phyloP scores from a whole-genome alignment of 2,329 filamentous ascomycete genomes.

The Zasmidium citrigriseum region DNA sequence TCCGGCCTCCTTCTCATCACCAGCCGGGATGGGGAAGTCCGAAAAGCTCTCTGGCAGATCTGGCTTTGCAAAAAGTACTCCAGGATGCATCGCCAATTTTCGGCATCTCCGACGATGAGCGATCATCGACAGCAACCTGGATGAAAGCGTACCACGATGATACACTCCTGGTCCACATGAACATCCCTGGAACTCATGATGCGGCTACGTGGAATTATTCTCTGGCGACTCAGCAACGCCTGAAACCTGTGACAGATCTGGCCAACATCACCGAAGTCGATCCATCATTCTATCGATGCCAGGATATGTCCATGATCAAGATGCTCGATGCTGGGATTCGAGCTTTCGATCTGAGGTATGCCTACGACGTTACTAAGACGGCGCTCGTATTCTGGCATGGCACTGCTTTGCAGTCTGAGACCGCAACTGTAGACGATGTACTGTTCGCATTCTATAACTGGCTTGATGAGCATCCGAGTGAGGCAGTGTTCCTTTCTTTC shows the following conservation, averaged over 20 bases:
- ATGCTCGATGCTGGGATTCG: conserved; percentile 51
- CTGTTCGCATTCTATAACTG: conserved; percentile 52
- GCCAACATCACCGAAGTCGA: conserved; percentile 38
- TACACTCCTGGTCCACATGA: conserved; percentile 48
- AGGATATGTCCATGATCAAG: conserved; percentile 39
- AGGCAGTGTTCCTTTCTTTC: conserved; percentile 50
- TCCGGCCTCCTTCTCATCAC: conserved; percentile 3
- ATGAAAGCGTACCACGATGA: conserved; percentile 49
- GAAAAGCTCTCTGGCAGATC: conserved; percentile 27
- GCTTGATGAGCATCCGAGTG: conserved; percentile 49
- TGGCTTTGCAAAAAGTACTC: conserved; percentile 47
- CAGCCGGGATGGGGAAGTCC: not conserved
- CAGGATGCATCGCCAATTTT: conserved; percentile 46
- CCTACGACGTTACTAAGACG: conserved; percentile 48
- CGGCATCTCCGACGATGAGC: conserved; percentile 31
- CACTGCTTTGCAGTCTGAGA: conserved; percentile 47
- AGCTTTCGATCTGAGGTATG: conserved; percentile 54
- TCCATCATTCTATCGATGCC: conserved; percentile 45
- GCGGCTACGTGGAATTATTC: conserved; percentile 56
- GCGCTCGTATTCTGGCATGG: conserved; percentile 53
- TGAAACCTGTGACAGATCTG: conserved; percentile 44
- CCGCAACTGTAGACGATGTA: conserved; percentile 46
- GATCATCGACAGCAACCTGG: conserved; percentile 41
- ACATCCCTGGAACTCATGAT: conserved; percentile 55
- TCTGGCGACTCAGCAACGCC: conserved; percentile 42